phyloP scores from a whole-genome alignment of 83 land plant genomes.

The Thuja plicata region DNA sequence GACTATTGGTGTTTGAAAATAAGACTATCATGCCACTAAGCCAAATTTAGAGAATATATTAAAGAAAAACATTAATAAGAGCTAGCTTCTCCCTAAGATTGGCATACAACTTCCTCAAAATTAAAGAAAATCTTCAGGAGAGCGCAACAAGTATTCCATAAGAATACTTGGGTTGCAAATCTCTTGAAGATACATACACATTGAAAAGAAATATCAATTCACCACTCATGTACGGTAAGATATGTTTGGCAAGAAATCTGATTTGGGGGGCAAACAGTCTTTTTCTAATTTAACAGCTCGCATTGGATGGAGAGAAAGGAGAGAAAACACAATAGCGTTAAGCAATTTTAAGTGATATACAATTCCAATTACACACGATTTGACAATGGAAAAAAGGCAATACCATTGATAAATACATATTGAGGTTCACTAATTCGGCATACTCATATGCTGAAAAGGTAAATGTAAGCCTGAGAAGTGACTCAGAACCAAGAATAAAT shows the following conservation, averaged over 20 bases:
- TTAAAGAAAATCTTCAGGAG: background rate
- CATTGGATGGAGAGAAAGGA: background rate
- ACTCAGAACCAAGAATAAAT: background rate
- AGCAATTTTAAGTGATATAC: background rate
- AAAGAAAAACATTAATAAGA: background rate
- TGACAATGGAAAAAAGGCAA: background rate
- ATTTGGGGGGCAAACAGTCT: background rate
- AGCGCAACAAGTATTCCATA: background rate
- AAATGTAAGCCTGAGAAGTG: background rate
- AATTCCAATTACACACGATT: background rate
- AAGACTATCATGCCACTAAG: background rate
- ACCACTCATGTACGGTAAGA: background rate
- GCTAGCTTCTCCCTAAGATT: background rate
- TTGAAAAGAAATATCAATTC: background rate
- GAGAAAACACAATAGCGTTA: background rate
- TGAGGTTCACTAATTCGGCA: background rate
- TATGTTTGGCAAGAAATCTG: background rate
- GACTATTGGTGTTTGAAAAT: background rate
- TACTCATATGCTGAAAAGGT: background rate
- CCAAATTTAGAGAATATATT: background rate
- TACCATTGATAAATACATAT: background rate
- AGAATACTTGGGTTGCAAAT: background rate
- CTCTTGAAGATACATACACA: background rate
- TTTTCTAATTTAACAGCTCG: background rate
- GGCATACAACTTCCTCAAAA: background rate